phyloP scores from a whole-genome alignment of 129 eudicot genomes.

The Oenanthe sinensis region DNA sequence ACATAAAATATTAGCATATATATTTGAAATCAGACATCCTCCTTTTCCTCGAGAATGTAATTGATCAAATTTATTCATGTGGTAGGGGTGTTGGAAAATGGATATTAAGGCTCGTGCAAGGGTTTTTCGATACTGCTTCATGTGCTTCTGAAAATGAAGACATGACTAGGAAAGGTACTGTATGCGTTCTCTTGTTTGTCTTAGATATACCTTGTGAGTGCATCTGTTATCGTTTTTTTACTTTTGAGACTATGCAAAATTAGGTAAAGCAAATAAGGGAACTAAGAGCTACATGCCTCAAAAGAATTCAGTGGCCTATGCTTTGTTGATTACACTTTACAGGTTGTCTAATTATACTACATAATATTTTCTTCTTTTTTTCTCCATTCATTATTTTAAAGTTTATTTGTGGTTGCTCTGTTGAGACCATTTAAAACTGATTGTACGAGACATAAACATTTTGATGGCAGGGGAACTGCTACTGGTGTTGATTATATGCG shows the following conservation, averaged over 20 bases:
- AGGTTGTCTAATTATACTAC: conserved; percentile 29
- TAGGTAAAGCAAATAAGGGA: conserved; percentile 46
- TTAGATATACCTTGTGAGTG: conserved; percentile 1
- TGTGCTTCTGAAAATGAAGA: conserved; percentile 47
- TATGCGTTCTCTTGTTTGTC: background rate
- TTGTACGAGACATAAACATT: conserved; percentile 3
- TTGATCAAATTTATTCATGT: background rate
- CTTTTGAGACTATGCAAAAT: background rate
- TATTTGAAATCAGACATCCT: background rate
- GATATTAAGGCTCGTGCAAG: conserved; percentile 72
- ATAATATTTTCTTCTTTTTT: background rate
- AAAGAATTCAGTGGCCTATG: conserved; percentile 85
- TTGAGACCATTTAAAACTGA: background rate
- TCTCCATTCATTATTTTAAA: background rate
- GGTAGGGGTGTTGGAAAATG: conserved; percentile 87
- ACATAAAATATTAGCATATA: no score
- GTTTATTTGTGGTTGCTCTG: background rate
- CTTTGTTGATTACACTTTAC: conserved; percentile 72
- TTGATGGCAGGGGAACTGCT: conserved; percentile 37
- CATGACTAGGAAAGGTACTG: conserved; percentile 38
- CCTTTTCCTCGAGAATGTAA: background rate
- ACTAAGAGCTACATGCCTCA: conserved; percentile 70
- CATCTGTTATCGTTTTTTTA: background rate
- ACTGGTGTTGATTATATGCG: conserved; percentile 66
- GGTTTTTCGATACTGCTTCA: conserved; percentile 43